These are phyloP conservation scores for Mortierella sp. DNA, from an alignment of 371 early-diverging fungal species.

Conservation along the genomic window DNA sequence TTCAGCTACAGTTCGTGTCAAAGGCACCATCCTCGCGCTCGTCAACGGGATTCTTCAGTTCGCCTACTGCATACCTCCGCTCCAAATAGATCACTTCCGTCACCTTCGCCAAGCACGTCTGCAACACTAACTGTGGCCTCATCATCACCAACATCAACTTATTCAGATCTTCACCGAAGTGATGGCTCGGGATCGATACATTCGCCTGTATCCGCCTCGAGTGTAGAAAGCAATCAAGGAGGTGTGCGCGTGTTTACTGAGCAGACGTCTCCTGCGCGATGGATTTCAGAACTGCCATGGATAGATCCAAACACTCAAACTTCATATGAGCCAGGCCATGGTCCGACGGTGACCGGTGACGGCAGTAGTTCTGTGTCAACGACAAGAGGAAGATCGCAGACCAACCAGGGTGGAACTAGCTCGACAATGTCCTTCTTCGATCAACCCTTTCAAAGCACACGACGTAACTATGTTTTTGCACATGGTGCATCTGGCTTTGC, in stretches of 20 bases:
- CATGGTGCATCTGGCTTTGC: slow-evolving; percentile 86
- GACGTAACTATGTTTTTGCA: slow-evolving; percentile 71
- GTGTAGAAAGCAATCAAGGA: slow-evolving; percentile 5
- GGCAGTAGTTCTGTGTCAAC: background rate
- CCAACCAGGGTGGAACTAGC: background rate
- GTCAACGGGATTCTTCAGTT: slow-evolving; percentile 18
- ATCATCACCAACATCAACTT: slow-evolving; percentile 1
- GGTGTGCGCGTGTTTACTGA: slow-evolving; percentile 25
- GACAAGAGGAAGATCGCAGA: slow-evolving; percentile 8
- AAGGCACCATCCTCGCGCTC: slow-evolving; percentile 15
- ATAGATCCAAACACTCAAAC: slow-evolving; percentile 40
- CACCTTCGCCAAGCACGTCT: slow-evolving; percentile 20
- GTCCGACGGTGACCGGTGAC: background rate
- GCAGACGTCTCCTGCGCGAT: slow-evolving; percentile 13
- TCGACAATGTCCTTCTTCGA: slow-evolving; percentile 44
- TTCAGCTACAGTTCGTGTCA: slow-evolving; percentile 10
- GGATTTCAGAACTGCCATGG: slow-evolving; percentile 54
- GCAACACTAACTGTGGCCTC: background rate
- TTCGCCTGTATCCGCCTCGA: slow-evolving; percentile 9
- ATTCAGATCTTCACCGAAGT: background rate
- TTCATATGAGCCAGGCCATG: slow-evolving; percentile 29
- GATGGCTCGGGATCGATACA: background rate
- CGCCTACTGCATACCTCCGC: slow-evolving; percentile 32
- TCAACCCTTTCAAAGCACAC: slow-evolving; percentile 59
- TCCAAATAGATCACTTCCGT: slow-evolving; percentile 11